Evolutionary conservation across 306 rosid genomes (phyloP), one percentile per base, ranked within the genome.

Genomic region (Prinsepia uniflora): DNA sequence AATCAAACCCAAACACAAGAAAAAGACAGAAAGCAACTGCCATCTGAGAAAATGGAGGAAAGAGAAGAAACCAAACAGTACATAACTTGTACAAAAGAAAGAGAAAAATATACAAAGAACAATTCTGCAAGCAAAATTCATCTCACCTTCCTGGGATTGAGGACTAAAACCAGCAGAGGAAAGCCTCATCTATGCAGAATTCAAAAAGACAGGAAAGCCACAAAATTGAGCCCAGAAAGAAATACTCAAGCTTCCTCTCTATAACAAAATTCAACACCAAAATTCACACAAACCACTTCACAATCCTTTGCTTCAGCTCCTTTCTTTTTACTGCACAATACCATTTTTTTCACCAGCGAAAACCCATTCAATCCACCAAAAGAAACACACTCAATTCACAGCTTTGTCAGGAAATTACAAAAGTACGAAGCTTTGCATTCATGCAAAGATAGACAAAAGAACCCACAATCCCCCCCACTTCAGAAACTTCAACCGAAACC

Each of bases 141-240:
- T 14, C 76, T 63, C 78, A 90, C 98, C 98, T 84, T 93, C 98
- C 48, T 75, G 98, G 34, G 90, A 78, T 72, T 94, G 93, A 90
- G 97, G 94, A 78, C 88, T 87, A 83, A 87, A 86, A 81, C 89
- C 92, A 84, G 96, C 88, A 58, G 96, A 69, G 73, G 98, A 85
- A 76, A 90, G 89, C 81, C 97, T 90, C 98, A 93, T 93, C 82
- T 75, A 67, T 69, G 76, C 65, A 71, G 72, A 71, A 67, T 18
- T 20, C 63, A 72, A 53, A 69, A 76, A 66, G 20, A 20, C 24
- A 60, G 44, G 69, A 22, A 63, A 71, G 66, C 71, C 77, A 67
- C 68, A 87, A 68, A 87, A 59, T 75, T 74, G 79, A 84, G 81
- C 55, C 62, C 67, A 67, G 65, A 80, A 81, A 70, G 61, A 75